Evolutionary conservation across 495 filamentous ascomycete species (phyloP), one percentile per base, ranked within the genome.

Genomic region (Aspergillus avenaceus): DNA sequence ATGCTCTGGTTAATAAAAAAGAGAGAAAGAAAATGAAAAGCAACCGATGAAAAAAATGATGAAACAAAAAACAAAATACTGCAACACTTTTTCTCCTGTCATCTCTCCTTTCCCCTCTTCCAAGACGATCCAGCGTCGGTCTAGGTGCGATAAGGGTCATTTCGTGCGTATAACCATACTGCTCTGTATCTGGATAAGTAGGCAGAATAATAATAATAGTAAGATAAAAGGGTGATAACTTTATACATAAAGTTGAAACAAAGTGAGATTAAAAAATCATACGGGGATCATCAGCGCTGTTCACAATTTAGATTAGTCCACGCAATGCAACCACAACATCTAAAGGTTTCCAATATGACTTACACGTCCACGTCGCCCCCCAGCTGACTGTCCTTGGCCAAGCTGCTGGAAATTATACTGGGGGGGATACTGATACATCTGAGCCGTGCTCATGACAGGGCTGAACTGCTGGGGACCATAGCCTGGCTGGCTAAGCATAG

Each of bases 371-470:
- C 74, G 74, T 61, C 76, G 69, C 45, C 73, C 75, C 56, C 71
- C 70, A 55, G 64, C 60, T 47, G 69, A 54, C 63, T 77, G 71
- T 53, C 71, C 63, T 54, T 69, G 71, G 47, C 68, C 65, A 29
- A 66, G 55, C 55, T 75, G 74, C 59, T 73, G 74, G 23, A 67
- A 49, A 55, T 74, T 75, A 56, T 66, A 79, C 55, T 76, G 74
- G 44, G 76, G 69, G 53, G 75, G 69, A 59, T 77, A 79, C 57
- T 74, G 74, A 58, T 77, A 77, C 74, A 80, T 73, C 59, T 73
- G 66, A 53, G 67, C 62, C n/a, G 68, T 57, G 46, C 68, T 63
- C 56, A 77, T 64, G 13, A 73, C 63, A 14, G 74, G 74, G 61
- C 69, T 77, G 59, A 70, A 78, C 38, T 71, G 74, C 50, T 73